Evolutionary conservation across 805 yeast genomes (phyloP), one percentile per base, ranked within the genome.

Genomic region (Naumovozyma baii): DNA sequence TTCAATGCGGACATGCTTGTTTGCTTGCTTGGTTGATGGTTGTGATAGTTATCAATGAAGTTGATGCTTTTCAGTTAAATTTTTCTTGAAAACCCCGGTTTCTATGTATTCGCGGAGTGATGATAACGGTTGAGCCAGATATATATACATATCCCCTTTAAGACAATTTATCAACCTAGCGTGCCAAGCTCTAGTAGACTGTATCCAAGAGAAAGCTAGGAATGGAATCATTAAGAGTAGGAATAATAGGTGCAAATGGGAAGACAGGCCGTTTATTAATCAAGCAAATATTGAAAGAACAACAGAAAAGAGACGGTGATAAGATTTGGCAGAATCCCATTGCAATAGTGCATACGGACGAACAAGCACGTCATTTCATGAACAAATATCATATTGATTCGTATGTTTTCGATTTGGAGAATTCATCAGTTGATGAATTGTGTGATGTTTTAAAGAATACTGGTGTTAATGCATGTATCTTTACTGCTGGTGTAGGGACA

Each of bases 401-500:
- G 4, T 48, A 57, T n/a, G 55, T 63, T 7, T 63, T 72, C 20
- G 59, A 67, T 28, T 52, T 72, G 34, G 64, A 65, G 19, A 62
- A 63, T 3, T 51, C 63, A 1, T 46, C 59, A 1, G 61, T 63
- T 3, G 47, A 43, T 2, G 55, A 63, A 2, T 51, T 76, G 22
- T 29, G 15, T 29, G 13, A 5, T 9, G 13, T 29, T 9, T 13
- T 29, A 9, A 5, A 13, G 31, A n/a, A 13, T 29, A 12, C 15
- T 5, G 31, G 31, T 8, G 31, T 29, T 13, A 29, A 73, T 47
- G 74, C 75, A 8, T 73, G 77, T 5, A 73, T 78, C 0, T 74
- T 76, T 62, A 59, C 71, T 20, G 83, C 80, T 0, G 83, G 83
- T 4, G 73, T 80, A 2, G 78, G 74, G 13, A 82, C 81, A 1